Evolutionary conservation across 768 basidiomycete genomes (phyloP), one percentile per base, ranked within the genome.

Genomic region (Amanita subjunquillea): DNA sequence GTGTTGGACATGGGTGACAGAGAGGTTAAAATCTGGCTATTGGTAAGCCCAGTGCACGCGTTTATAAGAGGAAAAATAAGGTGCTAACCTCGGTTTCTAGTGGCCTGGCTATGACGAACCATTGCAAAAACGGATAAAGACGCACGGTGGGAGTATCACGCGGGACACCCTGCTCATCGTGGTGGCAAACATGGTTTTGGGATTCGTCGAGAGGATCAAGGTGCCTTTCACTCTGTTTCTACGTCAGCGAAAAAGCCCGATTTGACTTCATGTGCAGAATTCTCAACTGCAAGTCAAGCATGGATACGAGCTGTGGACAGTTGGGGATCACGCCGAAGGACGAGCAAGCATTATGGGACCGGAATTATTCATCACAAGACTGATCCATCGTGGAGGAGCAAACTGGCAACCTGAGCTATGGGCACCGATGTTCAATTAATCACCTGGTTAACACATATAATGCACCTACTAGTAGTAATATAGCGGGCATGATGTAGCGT

Each of bases 81-180:
- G 25, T 32, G 17, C 2, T 22, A 41, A 40, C 54, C 32, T 10
- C 12, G 37, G 40, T 2, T 27, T 40, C 3, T 17, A 77, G 76
- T 78, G 76, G 77, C 75, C 77, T 5, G 76, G 77, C 1, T 77
- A 77, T 60, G 63, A 63, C 20, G 58, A 66, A 44, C 65, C 70
- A 0, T 62, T 66, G 29, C 65, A 70, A 58, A 72, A 69, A 56
- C 69, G 71, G 4, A 55, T 75, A 48, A 56, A 58, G 20, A 68
- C 71, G 17, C 64, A 67, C 29, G 60, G 60, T 20, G 65, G 63
- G n/a, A 55, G 40, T n/a, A 60, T 70, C 39, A 67, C 67, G 3
- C 59, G 67, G 6, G 58, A 62, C 23, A 54, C 60, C 32, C 32
- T 75, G 45, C 56, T 74, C 12, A 53, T 64, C 47, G 37, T 61